These are phyloP conservation scores for Scenedesmus sp. DNA, from an alignment of 163 green algal genomes.

Conservation along the genomic window DNA sequence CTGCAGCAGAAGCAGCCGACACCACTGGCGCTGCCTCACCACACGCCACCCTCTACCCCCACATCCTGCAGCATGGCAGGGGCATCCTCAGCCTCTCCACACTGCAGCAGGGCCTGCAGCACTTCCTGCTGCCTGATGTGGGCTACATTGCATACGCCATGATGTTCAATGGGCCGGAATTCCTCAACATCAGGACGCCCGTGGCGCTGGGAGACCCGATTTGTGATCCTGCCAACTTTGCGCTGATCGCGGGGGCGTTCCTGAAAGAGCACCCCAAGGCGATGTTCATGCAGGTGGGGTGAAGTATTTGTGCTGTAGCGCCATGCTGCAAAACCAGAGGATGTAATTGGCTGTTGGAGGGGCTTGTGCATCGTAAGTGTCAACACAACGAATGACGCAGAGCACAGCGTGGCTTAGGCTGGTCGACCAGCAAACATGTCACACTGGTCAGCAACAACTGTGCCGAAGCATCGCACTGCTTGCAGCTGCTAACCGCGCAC, in stretches of 20 bases:
- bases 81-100: constrained; percentile 31
- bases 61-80: constrained; percentile 25
- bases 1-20: neutral
- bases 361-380: no score
- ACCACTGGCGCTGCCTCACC: neutral
- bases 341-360: no score
- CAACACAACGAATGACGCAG: no score
- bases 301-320: neutral
- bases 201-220: constrained; percentile 39
- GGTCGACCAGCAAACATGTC: no score
- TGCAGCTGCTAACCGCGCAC: no score
- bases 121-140: constrained; percentile 21
- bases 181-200: constrained; percentile 17
- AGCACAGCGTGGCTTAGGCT: no score
- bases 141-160: constrained; percentile 37
- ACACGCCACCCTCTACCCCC: neutral
- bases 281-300: constrained; percentile 47
- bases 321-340: no score
- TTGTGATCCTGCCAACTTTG: neutral
- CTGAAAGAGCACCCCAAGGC: constrained; percentile 17
- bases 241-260: neutral
- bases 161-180: neutral
- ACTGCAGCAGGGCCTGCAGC: constrained; percentile 28
- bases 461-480: no score
- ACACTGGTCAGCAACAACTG: no score